phyloP scores from a whole-genome alignment of 768 basidiomycete species.

The Tricholoma matsutake region DNA sequence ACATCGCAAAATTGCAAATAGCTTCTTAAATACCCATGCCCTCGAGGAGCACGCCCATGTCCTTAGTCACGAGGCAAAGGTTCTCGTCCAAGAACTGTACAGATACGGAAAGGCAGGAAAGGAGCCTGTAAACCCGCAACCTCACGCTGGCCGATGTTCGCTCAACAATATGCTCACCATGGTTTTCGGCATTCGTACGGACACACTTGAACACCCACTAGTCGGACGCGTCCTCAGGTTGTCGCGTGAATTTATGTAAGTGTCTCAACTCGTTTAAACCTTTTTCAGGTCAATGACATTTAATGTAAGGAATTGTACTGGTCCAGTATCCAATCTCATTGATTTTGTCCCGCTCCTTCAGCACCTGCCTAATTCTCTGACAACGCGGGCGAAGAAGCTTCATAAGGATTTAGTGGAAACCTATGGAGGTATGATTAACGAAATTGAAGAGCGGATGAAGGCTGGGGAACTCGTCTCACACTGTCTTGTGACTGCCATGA shows the following conservation, averaged over 20 bases:
- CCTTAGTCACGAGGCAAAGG: slow-evolving; percentile 37
- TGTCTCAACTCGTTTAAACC: slow-evolving; percentile 1
- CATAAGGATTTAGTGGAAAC: slow-evolving; percentile 35
- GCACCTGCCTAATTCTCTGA: slow-evolving; percentile 35
- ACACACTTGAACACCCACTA: slow-evolving; percentile 34
- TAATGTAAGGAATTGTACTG: slow-evolving; percentile 35
- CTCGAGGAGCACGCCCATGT: slow-evolving; percentile 27
- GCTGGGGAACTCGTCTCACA: slow-evolving; percentile 38
- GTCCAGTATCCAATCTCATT: slow-evolving; percentile 41
- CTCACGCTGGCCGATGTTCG: slow-evolving; percentile 37
- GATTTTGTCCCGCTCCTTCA: slow-evolving; percentile 46
- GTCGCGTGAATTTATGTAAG: slow-evolving; percentile 45
- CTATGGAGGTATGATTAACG: slow-evolving; percentile 37
- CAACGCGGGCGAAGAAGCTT: slow-evolving; percentile 35
- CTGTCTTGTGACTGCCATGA: slow-evolving; percentile 39
- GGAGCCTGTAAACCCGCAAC: slow-evolving; percentile 36
- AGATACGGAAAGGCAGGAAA: slow-evolving; percentile 27
- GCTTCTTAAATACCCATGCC: slow-evolving; percentile 30
- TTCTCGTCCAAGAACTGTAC: slow-evolving; percentile 37
- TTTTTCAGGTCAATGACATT: slow-evolving; percentile 4
- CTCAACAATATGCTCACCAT: slow-evolving; percentile 45
- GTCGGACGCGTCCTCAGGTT: slow-evolving; percentile 34
- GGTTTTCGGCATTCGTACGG: slow-evolving; percentile 41
- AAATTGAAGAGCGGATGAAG: slow-evolving; percentile 34
- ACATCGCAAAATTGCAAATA: slow-evolving; percentile 38